Evolutionary conservation across 495 filamentous ascomycete genomes (phyloP), one percentile per base, ranked within the genome.

Genomic region (Beverwykella pulmonaria): DNA sequence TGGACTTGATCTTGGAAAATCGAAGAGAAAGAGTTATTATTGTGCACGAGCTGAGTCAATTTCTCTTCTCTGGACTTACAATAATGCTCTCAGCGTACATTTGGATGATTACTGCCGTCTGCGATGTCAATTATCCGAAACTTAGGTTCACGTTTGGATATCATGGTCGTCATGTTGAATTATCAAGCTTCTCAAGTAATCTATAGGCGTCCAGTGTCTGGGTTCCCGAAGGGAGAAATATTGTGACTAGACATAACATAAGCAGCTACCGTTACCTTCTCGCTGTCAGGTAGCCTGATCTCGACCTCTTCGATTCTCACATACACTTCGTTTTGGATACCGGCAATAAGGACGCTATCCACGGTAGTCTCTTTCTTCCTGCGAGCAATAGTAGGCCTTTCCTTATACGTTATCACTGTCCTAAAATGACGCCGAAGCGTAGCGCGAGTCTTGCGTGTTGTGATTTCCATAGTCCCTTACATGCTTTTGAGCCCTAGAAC

Each of bases 361-460:
- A 65, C 53, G 15, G 48, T 23, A 54, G 56, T 25, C 12, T 44
- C 46, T 44, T 48, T 55, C 15, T 27, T 36, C 3, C 15, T 59
- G 3, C 19, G 14, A 5, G 59, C 54, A 19, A 59, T 47, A 2
- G 63, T 47, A 15, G 55, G 63, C n/a, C 41, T 22, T 12, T 34
- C 15, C 1, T 26, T 25, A n/a, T 53, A 50, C 25, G 23, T 66
- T 1, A 60, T 60, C 46, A 27, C 54, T 26, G 30, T 36, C 23
- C 30, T 46, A 34, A 66, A 54, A 39, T 66, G 41, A 27, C 48
- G 47, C 22, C 55, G 63, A 14, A 66, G 55, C 4, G 53, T 59
- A 39, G 53, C 54, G 15, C 46, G 55, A 20, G 62, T 65, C 62
- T 59, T 59, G 44, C 23, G 36, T 1, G 14, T 46, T 46, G 56